Evolutionary conservation across 148 eudicot genomes (phyloP), one percentile per base, ranked within the genome.

Genomic region (Drosera capensis): DNA sequence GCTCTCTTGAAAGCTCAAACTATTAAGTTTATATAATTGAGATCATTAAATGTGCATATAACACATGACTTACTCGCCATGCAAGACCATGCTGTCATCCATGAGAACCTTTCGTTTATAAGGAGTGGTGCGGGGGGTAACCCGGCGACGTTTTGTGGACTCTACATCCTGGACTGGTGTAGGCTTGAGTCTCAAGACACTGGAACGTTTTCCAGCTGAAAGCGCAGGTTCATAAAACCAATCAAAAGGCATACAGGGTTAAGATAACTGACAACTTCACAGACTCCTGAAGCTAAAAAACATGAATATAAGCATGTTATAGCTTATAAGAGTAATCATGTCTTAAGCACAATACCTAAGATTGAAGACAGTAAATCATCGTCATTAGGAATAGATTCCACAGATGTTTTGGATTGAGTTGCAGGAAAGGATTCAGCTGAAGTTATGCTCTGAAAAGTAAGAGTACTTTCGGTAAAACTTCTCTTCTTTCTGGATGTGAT

Each of bases 321-420:
- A 34, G 38, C n/a, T 9, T 28, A 28, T 13, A 44, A 38, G 46
- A 17, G 31, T 28, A 41, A 16, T 14, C 43, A 45, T 37, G 25
- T n/a, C n/a, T n/a, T n/a, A n/a, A 54, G 2, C 24, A 11, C 9
- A 25, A 51, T 78, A 90, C 97, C 97, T 73, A 90, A 70, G 34
- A 90, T 90, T 21, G 97, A 84, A 12, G 97, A 85, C 54, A 90
- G 47, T 62, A 90, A 71, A 73, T 90, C 97, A 62, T 80, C 69
- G 48, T 90, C 95, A 61, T 80, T 73, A 20, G 95, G 95, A 65
- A 90, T 51, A 26, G 54, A 52, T 43, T 65, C 93, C 22, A 38
- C 59, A 24, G 84, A 56, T 63, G 71, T 76, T 62, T 73, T 90
- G 28, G 67, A 63, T 52, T 59, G 77, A 48, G 66, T 68, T 13